Evolutionary conservation across 2,329 filamentous ascomycete species (phyloP), one percentile per base, ranked within the genome.

Genomic region (Plenodomus tracheiphilus): DNA sequence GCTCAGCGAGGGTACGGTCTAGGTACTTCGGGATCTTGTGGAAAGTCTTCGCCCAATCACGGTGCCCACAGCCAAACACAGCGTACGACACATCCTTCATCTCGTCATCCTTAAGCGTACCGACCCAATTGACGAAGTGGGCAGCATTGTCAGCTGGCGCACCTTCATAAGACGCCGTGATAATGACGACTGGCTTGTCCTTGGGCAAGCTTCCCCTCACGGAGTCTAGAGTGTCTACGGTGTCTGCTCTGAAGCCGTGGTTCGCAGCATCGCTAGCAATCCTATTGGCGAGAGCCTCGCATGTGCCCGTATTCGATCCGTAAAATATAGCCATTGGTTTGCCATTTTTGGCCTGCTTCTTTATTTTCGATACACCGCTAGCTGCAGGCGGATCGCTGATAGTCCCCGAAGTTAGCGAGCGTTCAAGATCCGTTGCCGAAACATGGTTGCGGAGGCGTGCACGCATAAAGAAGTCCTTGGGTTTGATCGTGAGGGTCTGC

Each of bases 401-500:
- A 2, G 58, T 53, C 18, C 58, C 45, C 17, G 65, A 63, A 13
- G 61, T 49, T 5, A 72, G 51, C 7, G 56, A 44, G 7, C 59
- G 61, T 40, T 71, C 68, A 4, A 72, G 59, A 4, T 55, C 57
- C 6, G 68, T 71, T 8, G 70, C 62, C 15, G 64, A 65, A 11
- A 67, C 58, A 11, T 65, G 59, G 22, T 61, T 65, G 5, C 71
- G 56, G 6, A 69, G 55, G n/a, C 62, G 63, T 8, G 68, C 72
- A 18, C 68, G 65, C 69, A 75, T 74, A 36, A 58, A 64, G 49
- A 75, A 74, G 37, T 62, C 66, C 36, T 72, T 67, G 3, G 76
- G 75, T 56, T 78, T 78, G 56, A 78, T 74, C 0, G 75, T 77
- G 41, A 78, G 64, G 0, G 74, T 77, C 28, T 73, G 68, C 49